Conservation (phyloP, 2,329 filamentous ascomycete genomes). For the Colletotrichum karsti region DNA sequence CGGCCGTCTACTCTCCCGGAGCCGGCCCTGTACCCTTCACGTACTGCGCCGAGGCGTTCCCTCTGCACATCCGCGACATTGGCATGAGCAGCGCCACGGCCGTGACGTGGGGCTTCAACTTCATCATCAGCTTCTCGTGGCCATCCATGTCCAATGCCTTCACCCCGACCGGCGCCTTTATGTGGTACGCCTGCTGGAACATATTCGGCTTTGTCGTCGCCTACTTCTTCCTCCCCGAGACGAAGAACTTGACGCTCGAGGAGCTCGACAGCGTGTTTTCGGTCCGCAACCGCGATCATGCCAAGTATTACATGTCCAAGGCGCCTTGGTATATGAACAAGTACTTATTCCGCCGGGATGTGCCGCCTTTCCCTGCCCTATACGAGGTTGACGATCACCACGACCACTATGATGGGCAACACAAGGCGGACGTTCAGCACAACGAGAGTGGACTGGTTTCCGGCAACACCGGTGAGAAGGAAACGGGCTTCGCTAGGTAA, state of each 20-base stretch:
- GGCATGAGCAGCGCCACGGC: constrained; percentile 57
- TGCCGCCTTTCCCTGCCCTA: constrained; percentile 39
- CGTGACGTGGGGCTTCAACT: constrained; percentile 50
- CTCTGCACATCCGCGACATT: constrained; percentile 62
- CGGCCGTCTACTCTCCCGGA: constrained; percentile 55
- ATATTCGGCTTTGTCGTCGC: constrained; percentile 41
- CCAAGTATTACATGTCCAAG: constrained; percentile 39
- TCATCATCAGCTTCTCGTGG: constrained; percentile 46
- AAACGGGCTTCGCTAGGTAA: not conserved
- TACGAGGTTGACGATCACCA: constrained; percentile 37
- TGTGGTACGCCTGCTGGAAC: constrained; percentile 49
- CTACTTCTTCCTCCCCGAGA: constrained; percentile 45
- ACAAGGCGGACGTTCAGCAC: not conserved
- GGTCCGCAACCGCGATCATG: constrained; percentile 40
- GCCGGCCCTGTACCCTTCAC: constrained; percentile 68
- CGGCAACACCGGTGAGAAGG: not conserved
- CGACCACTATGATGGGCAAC: not conserved
- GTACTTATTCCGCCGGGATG: constrained; percentile 37
- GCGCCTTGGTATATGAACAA: constrained; percentile 43
- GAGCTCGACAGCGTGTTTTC: constrained; percentile 44
- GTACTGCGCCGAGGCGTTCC: constrained; percentile 67
- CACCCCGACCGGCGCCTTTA: constrained; percentile 44
- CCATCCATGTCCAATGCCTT: constrained; percentile 34
- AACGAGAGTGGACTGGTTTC: not conserved
- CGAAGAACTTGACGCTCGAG: constrained; percentile 43